These are phyloP conservation scores for Hypoxylon lienhwacheense DNA, from an alignment of 495 filamentous ascomycete genomes.

Conservation along the genomic window DNA sequence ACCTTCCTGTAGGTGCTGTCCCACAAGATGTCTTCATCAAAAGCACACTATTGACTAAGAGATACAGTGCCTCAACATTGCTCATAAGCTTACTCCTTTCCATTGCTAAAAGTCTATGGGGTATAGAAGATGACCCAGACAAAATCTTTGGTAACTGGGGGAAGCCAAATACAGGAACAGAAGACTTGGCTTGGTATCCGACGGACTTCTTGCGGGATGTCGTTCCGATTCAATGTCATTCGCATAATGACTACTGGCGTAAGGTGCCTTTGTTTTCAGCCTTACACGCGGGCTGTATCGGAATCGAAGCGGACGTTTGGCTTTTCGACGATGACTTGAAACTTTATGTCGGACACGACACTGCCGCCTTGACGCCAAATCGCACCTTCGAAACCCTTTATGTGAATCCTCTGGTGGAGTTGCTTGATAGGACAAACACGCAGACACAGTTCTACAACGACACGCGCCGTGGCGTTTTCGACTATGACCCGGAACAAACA, in stretches of 20 bases:
- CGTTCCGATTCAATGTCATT: constrained; percentile 68
- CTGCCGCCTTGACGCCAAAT: constrained; percentile 52
- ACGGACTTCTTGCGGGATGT: constrained; percentile 77
- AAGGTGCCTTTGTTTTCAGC: constrained; percentile 68
- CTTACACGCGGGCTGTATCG: constrained; percentile 65
- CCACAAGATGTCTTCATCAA: neutral
- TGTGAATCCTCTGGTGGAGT: constrained; percentile 61
- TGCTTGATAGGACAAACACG: constrained; percentile 60
- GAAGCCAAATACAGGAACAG: constrained; percentile 50
- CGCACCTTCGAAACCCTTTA: constrained; percentile 66
- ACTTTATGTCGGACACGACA: constrained; percentile 62
- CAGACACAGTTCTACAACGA: constrained; percentile 47
- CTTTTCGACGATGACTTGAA: constrained; percentile 63
- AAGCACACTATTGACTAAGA: constrained; percentile 23
- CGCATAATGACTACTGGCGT: constrained; percentile 93
- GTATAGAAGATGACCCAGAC: constrained; percentile 56
- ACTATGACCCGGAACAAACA: constrained; percentile 59
- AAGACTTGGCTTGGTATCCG: constrained; percentile 63
- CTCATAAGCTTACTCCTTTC: constrained; percentile 52
- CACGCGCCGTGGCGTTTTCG: constrained; percentile 61
- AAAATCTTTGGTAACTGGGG: constrained; percentile 57
- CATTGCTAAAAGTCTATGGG: constrained; percentile 57
- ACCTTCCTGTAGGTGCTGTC: constrained; percentile 38
- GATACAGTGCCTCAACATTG: constrained; percentile 34
- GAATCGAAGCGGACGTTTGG: constrained; percentile 91